These are phyloP conservation scores for Oryza coarctata DNA, from an alignment of 176 grass and related monocot species.

Conservation along the genomic window DNA sequence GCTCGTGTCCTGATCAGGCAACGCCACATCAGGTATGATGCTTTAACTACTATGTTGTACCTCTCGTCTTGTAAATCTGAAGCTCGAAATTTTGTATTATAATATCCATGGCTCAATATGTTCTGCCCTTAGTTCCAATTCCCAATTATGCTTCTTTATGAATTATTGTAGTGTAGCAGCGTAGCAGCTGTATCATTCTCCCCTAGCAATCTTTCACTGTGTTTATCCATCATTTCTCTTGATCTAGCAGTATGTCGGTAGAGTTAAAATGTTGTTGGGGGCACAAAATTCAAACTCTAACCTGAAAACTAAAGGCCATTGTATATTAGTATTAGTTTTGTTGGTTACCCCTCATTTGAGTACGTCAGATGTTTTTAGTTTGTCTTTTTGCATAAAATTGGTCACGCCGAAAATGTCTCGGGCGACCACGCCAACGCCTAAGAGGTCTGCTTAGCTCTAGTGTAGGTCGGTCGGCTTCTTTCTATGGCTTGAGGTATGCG, in stretches of 20 bases:
- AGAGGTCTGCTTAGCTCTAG: no score
- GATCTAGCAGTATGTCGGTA: background rate
- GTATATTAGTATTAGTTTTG: background rate
- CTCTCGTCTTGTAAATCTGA: background rate
- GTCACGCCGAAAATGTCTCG: no score
- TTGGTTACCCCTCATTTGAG: background rate
- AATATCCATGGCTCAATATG: background rate
- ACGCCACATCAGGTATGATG: constrained; percentile 45
- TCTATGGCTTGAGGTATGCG: no score
- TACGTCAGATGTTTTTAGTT: background rate
- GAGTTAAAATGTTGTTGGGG: background rate
- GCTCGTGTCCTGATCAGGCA: constrained; percentile 62
- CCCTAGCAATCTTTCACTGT: background rate
- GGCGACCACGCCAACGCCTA: no score
- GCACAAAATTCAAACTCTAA: background rate
- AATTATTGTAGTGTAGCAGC: background rate
- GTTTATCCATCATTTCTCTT: background rate
- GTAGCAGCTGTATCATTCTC: background rate
- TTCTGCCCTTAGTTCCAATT: background rate
- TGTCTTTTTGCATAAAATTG: no score
- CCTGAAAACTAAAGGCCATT: background rate
- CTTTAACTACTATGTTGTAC: background rate
- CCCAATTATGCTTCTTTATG: background rate
- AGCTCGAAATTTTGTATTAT: background rate
- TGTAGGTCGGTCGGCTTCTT: no score